Base-by-base conservation (phyloP, 2,329 filamentous ascomycete genomes). In the Coleophoma cylindrospora region DNA sequence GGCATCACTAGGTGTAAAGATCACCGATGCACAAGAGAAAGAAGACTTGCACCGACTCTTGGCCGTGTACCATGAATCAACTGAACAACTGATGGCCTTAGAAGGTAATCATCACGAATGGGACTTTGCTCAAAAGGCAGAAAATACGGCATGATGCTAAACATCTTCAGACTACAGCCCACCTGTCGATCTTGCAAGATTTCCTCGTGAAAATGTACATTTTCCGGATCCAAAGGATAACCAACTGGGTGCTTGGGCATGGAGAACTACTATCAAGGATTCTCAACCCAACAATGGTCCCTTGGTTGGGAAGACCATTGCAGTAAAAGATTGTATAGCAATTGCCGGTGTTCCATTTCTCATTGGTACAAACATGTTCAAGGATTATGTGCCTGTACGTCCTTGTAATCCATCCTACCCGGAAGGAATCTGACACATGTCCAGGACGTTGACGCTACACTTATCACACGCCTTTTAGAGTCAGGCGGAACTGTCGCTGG, bases 271-370 rank as follows among this genome's bases (percentile, higher is more conserved):
- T 6, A 76, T 79, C 48, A 60, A 62, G 40, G 73, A 64, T 33
- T 63, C 59, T 40, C 40, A 38, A 15, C 49, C 50, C 8, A 51
- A 51, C 14, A 49, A 40, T 6, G 45, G 40, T 6, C 32, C 47
- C 4, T 49, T 75, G 27, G 62, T 50, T 37, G 73, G 70, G 0
- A 79, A 74, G 48, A 72, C 68, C 0, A 60, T 78, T 5, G 75
- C 73, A 49, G 49, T 80, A 9, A 80, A 80, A 56, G 77, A 80
- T 52, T 76, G 75, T 27, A 73, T 80, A 41, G 72, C 75, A 3
- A 74, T 80, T 1, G 75, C 74, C 2, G 73, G 70, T 0, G 73
- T 80, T 2, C 76, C 77, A 0, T 73, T 77, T 45, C 70, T 77
- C 48, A 71, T 72, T 40, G 75, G 77, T 1, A 79, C 70, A 7